Conservation (phyloP, 139 green algal species). For the Tetratostichococcus sp. region DNA sequence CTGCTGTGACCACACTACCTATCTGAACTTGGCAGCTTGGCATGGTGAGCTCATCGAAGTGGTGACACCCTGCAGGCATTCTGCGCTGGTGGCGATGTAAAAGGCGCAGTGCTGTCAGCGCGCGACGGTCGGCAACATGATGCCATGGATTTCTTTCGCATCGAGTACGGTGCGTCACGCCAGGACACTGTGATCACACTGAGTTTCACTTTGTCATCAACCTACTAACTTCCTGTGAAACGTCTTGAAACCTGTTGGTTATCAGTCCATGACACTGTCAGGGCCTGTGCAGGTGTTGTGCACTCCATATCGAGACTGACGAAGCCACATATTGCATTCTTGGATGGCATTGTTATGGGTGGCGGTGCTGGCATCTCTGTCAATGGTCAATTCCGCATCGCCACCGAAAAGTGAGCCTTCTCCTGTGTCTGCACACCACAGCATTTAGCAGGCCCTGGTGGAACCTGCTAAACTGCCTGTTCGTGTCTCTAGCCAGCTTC, state of each 20-base stretch:
- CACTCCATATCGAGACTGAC: constrained; percentile 22
- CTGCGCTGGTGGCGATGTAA: constrained; percentile 84
- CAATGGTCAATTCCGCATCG: constrained; percentile 81
- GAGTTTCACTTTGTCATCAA: too few relatives aligned
- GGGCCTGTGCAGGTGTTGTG: not conserved
- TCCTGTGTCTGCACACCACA: too few relatives aligned
- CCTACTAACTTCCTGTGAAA: too few relatives aligned
- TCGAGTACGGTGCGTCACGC: constrained; percentile 43
- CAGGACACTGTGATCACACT: too few relatives aligned
- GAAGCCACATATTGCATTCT: constrained; percentile 74
- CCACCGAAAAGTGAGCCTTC: constrained; percentile 70
- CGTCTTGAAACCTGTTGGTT: too few relatives aligned
- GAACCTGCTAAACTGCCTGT: not conserved
- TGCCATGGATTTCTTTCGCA: constrained; percentile 49
- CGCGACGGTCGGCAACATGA: constrained; percentile 24
- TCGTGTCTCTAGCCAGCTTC: too few relatives aligned
- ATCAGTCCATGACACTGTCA: too few relatives aligned
- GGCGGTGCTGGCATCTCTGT: constrained; percentile 85
- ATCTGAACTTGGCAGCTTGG: not conserved
- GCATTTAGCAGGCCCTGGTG: not conserved
- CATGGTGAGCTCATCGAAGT: not conserved
- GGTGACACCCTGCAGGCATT: constrained; percentile 53
- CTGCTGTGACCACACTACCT: not conserved
- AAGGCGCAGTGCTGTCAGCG: constrained; percentile 44
- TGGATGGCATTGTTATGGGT: constrained; percentile 93